These are phyloP conservation scores for Hypericum perforatum DNA, from an alignment of 345 rosid species.

Conservation along the genomic window DNA sequence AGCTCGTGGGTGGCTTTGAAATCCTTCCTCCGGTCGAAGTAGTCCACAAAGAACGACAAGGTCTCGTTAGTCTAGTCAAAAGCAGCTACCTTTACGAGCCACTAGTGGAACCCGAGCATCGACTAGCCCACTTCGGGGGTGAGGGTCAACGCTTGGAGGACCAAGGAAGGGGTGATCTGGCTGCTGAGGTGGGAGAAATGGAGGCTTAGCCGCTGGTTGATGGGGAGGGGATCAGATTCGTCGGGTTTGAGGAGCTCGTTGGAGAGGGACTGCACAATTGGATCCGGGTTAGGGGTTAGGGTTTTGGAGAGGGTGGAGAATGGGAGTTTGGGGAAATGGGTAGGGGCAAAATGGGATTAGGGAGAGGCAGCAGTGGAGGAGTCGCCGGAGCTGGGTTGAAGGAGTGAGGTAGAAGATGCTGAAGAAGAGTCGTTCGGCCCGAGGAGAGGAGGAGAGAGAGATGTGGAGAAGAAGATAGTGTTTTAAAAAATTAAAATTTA, in stretches of 20 bases:
- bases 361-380: no score
- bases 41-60: constrained; percentile 55
- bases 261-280: constrained; percentile 53
- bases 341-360: no score
- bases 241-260: constrained; percentile 43
- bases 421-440: no score
- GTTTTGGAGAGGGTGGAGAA: no score
- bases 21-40: constrained; percentile 81
- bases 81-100: constrained; percentile 36
- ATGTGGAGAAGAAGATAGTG: no score
- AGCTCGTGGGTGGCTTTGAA: constrained; percentile 73
- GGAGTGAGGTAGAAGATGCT: constrained; percentile 13
- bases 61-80: constrained; percentile 70
- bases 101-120: constrained; percentile 54
- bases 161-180: constrained; percentile 41
- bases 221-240: constrained; percentile 44
- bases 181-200: constrained; percentile 56
- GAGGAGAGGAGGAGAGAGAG: no score
- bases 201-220: no score
- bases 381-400: constrained; percentile 12
- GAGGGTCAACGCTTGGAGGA: constrained; percentile 71
- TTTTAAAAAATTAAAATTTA: no score
- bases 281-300: constrained; percentile 24
- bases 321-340: no score
- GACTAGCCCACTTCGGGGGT: no score